Base-by-base conservation (phyloP, 2,329 filamentous ascomycete species). In the Pseudogymnoascus sp. region DNA sequence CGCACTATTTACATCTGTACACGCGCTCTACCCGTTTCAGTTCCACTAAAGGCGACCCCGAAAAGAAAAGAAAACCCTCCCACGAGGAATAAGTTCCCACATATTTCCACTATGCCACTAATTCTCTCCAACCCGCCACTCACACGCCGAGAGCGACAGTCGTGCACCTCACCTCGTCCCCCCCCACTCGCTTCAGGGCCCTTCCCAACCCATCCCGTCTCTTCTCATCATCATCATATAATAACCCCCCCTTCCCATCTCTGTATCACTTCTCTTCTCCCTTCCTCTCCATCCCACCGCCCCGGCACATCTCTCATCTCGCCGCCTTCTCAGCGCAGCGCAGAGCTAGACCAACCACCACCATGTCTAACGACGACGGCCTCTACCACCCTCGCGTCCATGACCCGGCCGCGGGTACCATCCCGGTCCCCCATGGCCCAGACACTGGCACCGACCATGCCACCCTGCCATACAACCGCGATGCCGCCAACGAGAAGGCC, bases 401-500 rank as follows among this genome's bases (percentile, higher is more conserved):
- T 47, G 65, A 71, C 23, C 71, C 72, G 5, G 62, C 69, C 68
- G 31, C 45, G 51, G 36, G 71, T 66, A n/a, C 68, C 69, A 45
- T 68, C 69, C 57, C 65, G 63, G 66, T 65, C 37, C 72, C 72
- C 61, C 71, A 73, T 59, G 72, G 72, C 34, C 71, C 72, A 1
- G 72, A 73, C 59, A 73, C 70, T 0, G 71, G 72, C 10, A 39
- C 34, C 64, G 70, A 73, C 34, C 67, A 70, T 60, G 68, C 51
- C 7, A 67, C 67, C 1, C 63, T 68, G 47, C 67, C 66, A 4
- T 61, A 62, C 60, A 37, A 36, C 8, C 66, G 68, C 63, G 64
- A 67, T 18, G 39, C 64, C 2, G 61, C 62, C 5, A 62, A 65
- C 64, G 86, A 89, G 73, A 79, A 79, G 66, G 80, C 78, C 45